These are phyloP conservation scores for Phytophthora agathidicida DNA, from an alignment of 352 stramenopile genomes.

Conservation along the genomic window DNA sequence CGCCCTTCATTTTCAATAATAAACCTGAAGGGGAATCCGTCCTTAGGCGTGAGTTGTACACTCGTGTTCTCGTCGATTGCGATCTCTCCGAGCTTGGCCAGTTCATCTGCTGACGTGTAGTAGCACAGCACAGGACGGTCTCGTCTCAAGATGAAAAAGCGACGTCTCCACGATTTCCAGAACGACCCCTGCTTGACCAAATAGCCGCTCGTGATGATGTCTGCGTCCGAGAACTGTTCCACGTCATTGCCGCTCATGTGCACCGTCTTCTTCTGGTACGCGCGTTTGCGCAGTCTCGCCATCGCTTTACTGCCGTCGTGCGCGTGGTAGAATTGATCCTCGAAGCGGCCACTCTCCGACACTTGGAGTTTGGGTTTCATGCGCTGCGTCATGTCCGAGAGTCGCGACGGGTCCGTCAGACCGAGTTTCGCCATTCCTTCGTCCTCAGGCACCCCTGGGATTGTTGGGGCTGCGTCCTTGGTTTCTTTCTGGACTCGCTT, in stretches of 20 bases:
- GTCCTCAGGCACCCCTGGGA: slow-evolving; percentile 20
- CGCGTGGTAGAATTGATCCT: slow-evolving; percentile 89
- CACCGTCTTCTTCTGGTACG: slow-evolving; percentile 72
- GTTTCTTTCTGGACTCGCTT: slow-evolving; percentile 5
- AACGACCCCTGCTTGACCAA: slow-evolving; percentile 89
- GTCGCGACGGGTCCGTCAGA: slow-evolving; percentile 21
- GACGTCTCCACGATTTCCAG: slow-evolving; percentile 85
- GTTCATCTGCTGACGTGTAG: slow-evolving; percentile 77
- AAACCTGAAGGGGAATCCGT: slow-evolving; percentile 70
- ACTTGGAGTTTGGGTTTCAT: slow-evolving; percentile 77
- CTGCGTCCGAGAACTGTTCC: slow-evolving; percentile 86
- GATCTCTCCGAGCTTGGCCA: slow-evolving; percentile 86
- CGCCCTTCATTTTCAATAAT: slow-evolving; percentile 69
- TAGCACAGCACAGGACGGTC: slow-evolving; percentile 81
- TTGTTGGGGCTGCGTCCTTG: slow-evolving; percentile 28
- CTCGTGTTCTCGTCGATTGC: slow-evolving; percentile 67
- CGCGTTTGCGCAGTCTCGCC: slow-evolving; percentile 79
- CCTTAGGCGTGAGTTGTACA: slow-evolving; percentile 52
- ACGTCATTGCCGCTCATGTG: slow-evolving; percentile 81
- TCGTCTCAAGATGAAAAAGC: slow-evolving; percentile 85
- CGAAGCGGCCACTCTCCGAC: slow-evolving; percentile 81
- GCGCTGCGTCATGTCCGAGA: slow-evolving; percentile 31
- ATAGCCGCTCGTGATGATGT: slow-evolving; percentile 83
- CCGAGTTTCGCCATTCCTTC: slow-evolving; percentile 25
- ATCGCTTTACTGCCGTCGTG: slow-evolving; percentile 81